Evolutionary conservation across 371 early-diverging fungal species (phyloP), one percentile per base, ranked within the genome.

Genomic region (Apophysomyces ossiformis): DNA sequence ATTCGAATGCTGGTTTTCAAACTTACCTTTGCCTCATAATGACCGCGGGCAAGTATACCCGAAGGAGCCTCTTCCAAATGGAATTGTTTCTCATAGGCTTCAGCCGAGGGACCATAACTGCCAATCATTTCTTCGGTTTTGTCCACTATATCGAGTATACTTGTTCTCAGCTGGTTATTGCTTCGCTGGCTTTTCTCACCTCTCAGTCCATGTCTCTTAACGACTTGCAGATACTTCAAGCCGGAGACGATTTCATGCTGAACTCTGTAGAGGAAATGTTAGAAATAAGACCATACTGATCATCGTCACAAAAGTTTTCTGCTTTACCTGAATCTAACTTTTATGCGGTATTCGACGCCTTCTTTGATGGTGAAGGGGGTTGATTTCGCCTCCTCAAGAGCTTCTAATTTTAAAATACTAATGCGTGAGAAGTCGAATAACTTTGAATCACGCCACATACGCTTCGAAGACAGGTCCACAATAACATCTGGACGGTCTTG

Each of bases 111-210:
- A 37, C 95, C 96, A 65, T 94, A 97, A 68, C 92, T 91, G 61
- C 96, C 97, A 66, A 95, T 83, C 96, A 97, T 96, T 71, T 95
- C 95, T 72, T 97, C 94, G 65, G 81, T 82, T 79, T 88, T 92
- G 72, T 96, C 96, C 46, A 96, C 95, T 88, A 47, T 15, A 11
- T 67, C 39, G 26, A n/a, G 38, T 45, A 65, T 38, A n/a, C 18
- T n/a, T 47, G 47, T 47, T 47, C 18, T 15, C 7, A 47, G 16
- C 8, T 11, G 13, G 8, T 4, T 41, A 11, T 41, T 41, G 8
- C 13, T 41, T 41, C 41, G 6, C 11, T 26, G 39, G 5, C 2
- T 37, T 43, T 6, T 32, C 66, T 36, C 72, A 90, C 90, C 85
- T 64, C 68, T 71, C 47, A 95, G 81, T 13, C 93, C 93, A 72